Conservation (phyloP, 1,139 yeast genomes). For the Blastobotrys aristatus region DNA sequence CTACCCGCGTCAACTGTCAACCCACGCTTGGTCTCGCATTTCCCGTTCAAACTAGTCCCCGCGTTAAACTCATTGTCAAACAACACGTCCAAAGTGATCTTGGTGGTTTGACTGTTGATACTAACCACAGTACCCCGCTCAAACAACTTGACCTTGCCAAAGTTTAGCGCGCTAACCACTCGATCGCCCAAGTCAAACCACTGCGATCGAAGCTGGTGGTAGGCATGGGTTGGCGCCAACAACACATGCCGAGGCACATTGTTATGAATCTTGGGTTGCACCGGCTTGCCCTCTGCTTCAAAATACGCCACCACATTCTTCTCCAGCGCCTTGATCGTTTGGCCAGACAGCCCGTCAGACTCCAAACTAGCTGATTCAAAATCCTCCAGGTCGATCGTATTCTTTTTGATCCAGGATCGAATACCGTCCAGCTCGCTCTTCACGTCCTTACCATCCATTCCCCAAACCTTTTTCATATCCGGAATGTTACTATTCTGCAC, state of each 20-base stretch:
- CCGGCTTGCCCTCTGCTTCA: conserved; percentile 18
- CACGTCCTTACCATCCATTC: conserved; percentile 41
- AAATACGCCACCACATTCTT: conserved; percentile 46
- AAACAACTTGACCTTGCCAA: conserved; percentile 85
- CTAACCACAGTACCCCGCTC: conserved; percentile 91
- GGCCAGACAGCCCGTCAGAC: conserved; percentile 70
- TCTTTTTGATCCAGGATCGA: conserved; percentile 44
- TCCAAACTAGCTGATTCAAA: conserved; percentile 68
- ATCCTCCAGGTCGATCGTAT: conserved; percentile 42
- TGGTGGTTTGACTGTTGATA: conserved; percentile 57
- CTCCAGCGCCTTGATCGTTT: conserved; percentile 67
- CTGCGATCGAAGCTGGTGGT: conserved; percentile 69
- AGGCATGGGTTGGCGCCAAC: conserved; percentile 69
- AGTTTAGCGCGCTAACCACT: conserved; percentile 75
- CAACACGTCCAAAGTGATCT: conserved; percentile 58
- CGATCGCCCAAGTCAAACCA: conserved; percentile 83
- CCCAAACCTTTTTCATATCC: conserved; percentile 38
- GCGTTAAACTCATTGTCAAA: conserved; percentile 81
- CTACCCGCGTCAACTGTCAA: conserved; percentile 75
- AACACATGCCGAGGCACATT: conserved; percentile 87
- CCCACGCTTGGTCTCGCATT: conserved; percentile 75
- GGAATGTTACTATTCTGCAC: conserved; percentile 39
- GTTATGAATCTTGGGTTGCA: conserved; percentile 31
- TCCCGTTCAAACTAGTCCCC: conserved; percentile 77
- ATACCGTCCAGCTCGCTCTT: conserved; percentile 34